Evolutionary conservation across 352 stramenopile genomes (phyloP).

Genomic region (Phytophthora lateralis): DNA sequence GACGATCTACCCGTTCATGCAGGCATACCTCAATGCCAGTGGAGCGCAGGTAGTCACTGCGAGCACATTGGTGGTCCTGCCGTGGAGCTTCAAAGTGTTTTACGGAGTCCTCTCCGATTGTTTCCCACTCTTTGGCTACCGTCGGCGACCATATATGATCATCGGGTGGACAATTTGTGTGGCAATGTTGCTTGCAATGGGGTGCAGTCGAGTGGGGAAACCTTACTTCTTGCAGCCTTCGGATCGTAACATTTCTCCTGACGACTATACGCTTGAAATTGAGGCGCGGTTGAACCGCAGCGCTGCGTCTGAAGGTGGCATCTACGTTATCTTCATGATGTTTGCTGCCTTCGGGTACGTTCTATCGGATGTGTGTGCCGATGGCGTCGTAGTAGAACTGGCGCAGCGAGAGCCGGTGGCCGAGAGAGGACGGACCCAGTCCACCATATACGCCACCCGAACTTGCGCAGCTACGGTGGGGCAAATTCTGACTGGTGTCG

Average conservation of each 20-base stretch:
- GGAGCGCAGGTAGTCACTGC: constrained; percentile 31
- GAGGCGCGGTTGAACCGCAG: constrained; percentile 28
- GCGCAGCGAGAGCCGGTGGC: constrained; percentile 40
- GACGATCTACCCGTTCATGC: constrained; percentile 51
- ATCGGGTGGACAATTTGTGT: constrained; percentile 51
- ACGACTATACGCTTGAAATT: constrained; percentile 21
- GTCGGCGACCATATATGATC: constrained; percentile 56
- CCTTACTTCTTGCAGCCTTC: constrained; percentile 42
- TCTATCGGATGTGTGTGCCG: constrained; percentile 63
- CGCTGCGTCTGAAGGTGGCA: constrained; percentile 28
- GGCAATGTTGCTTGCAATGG: constrained; percentile 44
- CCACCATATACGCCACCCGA: constrained; percentile 38
- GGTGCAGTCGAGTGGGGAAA: constrained; percentile 20
- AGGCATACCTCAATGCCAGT: constrained; percentile 43
- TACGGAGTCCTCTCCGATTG: constrained; percentile 56
- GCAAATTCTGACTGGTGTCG: constrained; percentile 29
- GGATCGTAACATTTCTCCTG: constrained; percentile 14
- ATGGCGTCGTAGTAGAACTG: constrained; percentile 50
- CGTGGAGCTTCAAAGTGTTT: constrained; percentile 63
- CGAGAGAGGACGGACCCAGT: constrained; percentile 33
- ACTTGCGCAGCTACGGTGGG: constrained; percentile 28
- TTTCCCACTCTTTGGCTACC: constrained; percentile 52
- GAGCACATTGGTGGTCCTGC: constrained; percentile 30
- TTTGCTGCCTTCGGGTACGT: constrained; percentile 71
- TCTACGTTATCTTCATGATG: constrained; percentile 67